Evolutionary conservation across 2,329 filamentous ascomycete species (phyloP).

Genomic region (Trichophyton equinum): DNA sequence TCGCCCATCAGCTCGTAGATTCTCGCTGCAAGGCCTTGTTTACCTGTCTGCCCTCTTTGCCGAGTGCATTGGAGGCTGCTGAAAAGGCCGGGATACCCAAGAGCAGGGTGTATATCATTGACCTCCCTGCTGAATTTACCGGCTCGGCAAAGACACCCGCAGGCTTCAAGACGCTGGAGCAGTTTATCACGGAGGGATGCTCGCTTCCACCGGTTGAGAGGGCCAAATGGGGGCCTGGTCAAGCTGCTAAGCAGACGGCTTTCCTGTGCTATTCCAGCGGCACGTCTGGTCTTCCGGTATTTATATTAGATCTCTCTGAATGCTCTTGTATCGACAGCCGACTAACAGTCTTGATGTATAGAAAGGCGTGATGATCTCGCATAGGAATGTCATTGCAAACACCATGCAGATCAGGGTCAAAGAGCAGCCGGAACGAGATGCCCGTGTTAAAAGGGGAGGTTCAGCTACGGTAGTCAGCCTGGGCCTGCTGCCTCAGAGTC

Average conservation of each 20-base stretch:
- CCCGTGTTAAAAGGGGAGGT: conserved; percentile 21
- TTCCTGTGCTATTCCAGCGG: conserved; percentile 73
- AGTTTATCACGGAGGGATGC: conserved; percentile 51
- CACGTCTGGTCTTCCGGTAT: conserved; percentile 63
- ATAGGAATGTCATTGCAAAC: conserved; percentile 67
- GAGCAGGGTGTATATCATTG: conserved; percentile 55
- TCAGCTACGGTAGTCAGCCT: conserved; percentile 46
- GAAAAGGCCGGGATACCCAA: conserved; percentile 50
- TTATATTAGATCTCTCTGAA: not conserved
- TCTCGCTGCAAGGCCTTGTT: conserved; percentile 59
- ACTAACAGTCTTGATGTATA: conserved; percentile 20
- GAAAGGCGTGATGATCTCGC: conserved; percentile 78
- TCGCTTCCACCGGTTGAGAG: conserved; percentile 28
- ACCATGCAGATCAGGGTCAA: conserved; percentile 48
- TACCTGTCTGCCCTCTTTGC: conserved; percentile 55
- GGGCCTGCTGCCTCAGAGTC: conserved; percentile 65
- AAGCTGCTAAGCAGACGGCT: conserved; percentile 49
- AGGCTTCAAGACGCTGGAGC: conserved; percentile 51
- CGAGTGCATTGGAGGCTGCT: conserved; percentile 52
- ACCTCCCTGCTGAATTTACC: conserved; percentile 46
- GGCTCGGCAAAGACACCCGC: conserved; percentile 33
- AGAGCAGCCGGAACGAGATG: conserved; percentile 31
- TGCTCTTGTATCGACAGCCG: not conserved
- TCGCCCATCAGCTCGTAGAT: conserved; percentile 59
- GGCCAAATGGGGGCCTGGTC: conserved; percentile 30